These are phyloP conservation scores for Lotus japonicus DNA, from an alignment of 306 rosid genomes.

Conservation along the genomic window DNA sequence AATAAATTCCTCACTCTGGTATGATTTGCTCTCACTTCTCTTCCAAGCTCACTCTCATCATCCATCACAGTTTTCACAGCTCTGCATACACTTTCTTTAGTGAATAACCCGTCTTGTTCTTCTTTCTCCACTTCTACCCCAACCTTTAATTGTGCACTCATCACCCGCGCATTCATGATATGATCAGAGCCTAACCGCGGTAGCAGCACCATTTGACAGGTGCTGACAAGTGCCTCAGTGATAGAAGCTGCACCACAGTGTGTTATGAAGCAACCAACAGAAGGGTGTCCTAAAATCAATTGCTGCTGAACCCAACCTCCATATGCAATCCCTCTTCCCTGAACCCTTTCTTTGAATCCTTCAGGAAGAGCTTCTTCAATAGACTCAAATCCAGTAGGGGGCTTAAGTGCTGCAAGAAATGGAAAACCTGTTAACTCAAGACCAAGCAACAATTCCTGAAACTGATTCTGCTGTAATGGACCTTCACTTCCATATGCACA, in stretches of 20 bases:
- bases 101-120: conserved; percentile 41
- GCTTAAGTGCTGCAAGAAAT: conserved; percentile 19
- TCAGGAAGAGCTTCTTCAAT: conserved; percentile 22
- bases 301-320: conserved; percentile 62
- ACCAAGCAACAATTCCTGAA: conserved; percentile 20
- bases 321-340: conserved; percentile 19
- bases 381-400: background rate
- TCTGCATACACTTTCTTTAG: conserved; percentile 30
- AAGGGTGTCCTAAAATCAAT: conserved; percentile 41
- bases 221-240: conserved; percentile 33
- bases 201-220: conserved; percentile 43
- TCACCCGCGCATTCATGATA: conserved; percentile 24
- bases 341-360: conserved; percentile 13
- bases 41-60: conserved; percentile 31
- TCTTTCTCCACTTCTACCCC: conserved; percentile 58
- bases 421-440: conserved; percentile 18
- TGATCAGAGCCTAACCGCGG: conserved; percentile 34
- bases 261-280: conserved; percentile 59
- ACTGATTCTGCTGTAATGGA: background rate
- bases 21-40: conserved; percentile 31
- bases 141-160: conserved; percentile 20
- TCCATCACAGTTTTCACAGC: conserved; percentile 40
- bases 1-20: conserved; percentile 26
- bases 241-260: conserved; percentile 59
- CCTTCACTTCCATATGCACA: conserved; percentile 24